Evolutionary conservation across 352 stramenopile genomes (phyloP).

Genomic region (Pythium brachiatum): DNA sequence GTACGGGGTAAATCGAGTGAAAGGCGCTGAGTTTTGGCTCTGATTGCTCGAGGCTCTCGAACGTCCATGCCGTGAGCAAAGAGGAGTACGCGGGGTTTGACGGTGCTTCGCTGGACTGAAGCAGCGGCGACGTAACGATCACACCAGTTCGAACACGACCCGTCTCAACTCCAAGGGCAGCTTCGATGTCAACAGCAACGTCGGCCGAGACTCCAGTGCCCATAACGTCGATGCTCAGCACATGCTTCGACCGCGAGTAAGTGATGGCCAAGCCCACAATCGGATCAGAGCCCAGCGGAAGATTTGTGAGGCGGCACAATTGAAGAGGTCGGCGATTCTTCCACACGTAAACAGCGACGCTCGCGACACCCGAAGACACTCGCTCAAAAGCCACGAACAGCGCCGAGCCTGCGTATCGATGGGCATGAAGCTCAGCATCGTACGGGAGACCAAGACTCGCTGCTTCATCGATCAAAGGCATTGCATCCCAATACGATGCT

Average conservation of each 20-base stretch:
- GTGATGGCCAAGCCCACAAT: conserved; percentile 14
- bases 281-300: not conserved
- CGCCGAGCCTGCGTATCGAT: conserved; percentile 14
- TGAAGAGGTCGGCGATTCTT: conserved; percentile 19
- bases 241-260: conserved; percentile 7
- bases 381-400: conserved; percentile 21
- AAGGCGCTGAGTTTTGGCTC: not conserved
- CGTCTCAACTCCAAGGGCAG: conserved; percentile 15
- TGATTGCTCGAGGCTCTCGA: conserved; percentile 8
- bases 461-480: conserved; percentile 47
- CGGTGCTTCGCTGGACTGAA: not conserved
- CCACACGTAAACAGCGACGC: conserved; percentile 29
- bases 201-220: conserved; percentile 17
- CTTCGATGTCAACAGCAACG: conserved; percentile 22
- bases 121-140: conserved; percentile 6
- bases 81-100: not conserved
- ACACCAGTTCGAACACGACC: conserved; percentile 16
- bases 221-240: conserved; percentile 17
- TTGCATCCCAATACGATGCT: conserved; percentile 66
- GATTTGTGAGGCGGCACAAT: conserved; percentile 17
- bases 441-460: conserved; percentile 2
- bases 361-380: not conserved
- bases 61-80: conserved; percentile 20
- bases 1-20: conserved; percentile 11
- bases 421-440: conserved; percentile 6